These are phyloP conservation scores for Dimocarpus longan DNA, from an alignment of 345 rosid species.

Conservation along the genomic window DNA sequence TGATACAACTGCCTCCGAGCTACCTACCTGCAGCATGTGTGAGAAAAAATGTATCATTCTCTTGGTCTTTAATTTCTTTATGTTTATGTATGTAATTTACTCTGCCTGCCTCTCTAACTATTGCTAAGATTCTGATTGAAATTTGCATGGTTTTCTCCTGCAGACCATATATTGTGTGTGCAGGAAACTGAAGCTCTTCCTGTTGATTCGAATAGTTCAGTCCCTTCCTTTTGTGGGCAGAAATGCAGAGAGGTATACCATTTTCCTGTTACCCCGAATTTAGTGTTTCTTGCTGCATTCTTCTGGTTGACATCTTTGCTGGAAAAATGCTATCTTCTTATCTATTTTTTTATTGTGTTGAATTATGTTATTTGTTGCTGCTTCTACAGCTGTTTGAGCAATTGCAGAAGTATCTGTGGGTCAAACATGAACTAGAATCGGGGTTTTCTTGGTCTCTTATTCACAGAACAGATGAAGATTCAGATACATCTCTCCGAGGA, in stretches of 20 bases:
- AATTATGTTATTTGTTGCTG: conserved; percentile 5
- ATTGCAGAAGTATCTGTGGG: conserved; percentile 77
- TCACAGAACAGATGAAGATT: conserved; percentile 55
- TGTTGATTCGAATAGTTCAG: conserved; percentile 38
- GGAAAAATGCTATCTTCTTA: conserved; percentile 1
- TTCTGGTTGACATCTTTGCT: background rate
- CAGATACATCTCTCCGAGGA: conserved; percentile 48
- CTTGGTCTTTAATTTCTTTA: conserved; percentile 13
- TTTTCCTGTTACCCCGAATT: background rate
- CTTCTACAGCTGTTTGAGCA: conserved; percentile 66
- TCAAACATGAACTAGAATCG: conserved; percentile 74
- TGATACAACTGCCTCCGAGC: conserved; percentile 24
- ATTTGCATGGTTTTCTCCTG: conserved; percentile 22
- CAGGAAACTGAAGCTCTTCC: conserved; percentile 46
- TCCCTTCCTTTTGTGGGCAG: conserved; percentile 65
- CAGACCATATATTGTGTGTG: conserved; percentile 78
- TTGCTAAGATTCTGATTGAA: conserved; percentile 22
- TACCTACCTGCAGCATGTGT: conserved; percentile 63
- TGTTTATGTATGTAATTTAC: conserved; percentile 4
- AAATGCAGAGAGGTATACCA: conserved; percentile 75
- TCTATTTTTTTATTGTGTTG: background rate
- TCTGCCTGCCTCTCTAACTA: conserved; percentile 12
- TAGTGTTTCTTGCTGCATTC: background rate
- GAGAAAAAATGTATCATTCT: conserved; percentile 76
- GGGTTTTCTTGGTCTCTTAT: conserved; percentile 87